Evolutionary conservation across 2,329 filamentous ascomycete species (phyloP), one percentile per base, ranked within the genome.

Genomic region (Coleophoma crateriformis): DNA sequence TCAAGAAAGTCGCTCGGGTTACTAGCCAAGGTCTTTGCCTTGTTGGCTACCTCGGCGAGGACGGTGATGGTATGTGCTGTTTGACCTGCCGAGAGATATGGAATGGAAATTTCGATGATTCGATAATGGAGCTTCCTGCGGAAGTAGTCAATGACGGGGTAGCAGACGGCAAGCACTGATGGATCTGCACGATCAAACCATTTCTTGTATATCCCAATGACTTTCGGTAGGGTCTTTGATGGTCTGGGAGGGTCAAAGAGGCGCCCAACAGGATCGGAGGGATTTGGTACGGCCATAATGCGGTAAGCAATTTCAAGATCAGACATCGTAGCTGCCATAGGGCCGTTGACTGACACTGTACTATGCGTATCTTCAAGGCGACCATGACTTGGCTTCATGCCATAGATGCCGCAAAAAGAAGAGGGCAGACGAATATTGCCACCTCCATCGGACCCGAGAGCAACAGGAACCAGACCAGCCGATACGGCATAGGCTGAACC

Each of bases 371-470:
- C 73, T 40, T 78, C 78, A 6, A 87, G 78, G 35, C 90, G 84
- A 61, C 85, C 79, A 63, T 94, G 86, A 0, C 81, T 84, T 1
- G 88, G 75, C 67, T 96, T 95, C 51, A 96, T 75, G 2, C 90
- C 90, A 67, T 86, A 95, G 19, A 89, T 66, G 44, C 61, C 62
- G 49, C 62, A 63, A 40, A 63, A 63, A 6, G 59, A 60, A 3
- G 61, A 46, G 7, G 62, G 61, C n/a, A 68, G 58, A 58, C 61
- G 58, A 39, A 88, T 81, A 15, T 81, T 86, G 32, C 85, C 85
- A 52, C 85, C 85, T 0, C 85, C 97, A 64, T 99, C 94, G 13
- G 92, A 96, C 17, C 92, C 94, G 19, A 99, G 71, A 3, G 91
- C 90, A 33, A 84, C 55, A 22, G 82, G 77, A 0, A 77, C 76